Conservation (phyloP, 768 basidiomycete species). For the Pholiota microspora region DNA sequence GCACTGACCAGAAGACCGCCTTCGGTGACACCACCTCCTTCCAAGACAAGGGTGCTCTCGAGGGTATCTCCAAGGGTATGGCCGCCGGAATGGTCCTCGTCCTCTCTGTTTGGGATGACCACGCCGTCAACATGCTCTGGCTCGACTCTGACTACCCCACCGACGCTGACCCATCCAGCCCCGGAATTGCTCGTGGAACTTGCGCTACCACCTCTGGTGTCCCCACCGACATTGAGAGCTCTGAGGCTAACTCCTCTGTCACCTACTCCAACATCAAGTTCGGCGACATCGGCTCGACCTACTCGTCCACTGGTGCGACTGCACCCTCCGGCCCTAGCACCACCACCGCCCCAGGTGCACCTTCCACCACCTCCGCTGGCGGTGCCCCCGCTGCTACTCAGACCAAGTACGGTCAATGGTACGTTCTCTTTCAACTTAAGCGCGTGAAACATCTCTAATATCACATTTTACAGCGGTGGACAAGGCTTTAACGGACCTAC, state of each 20-base stretch:
- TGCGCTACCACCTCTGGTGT: slow-evolving; percentile 47
- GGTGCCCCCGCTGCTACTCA: slow-evolving; percentile 27
- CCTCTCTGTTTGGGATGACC: slow-evolving; percentile 51
- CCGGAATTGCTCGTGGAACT: slow-evolving; percentile 48
- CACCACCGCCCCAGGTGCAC: slow-evolving; percentile 6
- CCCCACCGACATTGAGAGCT: slow-evolving; percentile 41
- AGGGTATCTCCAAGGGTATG: slow-evolving; percentile 32
- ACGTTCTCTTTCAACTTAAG: slow-evolving; percentile 8
- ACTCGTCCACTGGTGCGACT: slow-evolving; percentile 14
- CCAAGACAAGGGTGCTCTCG: slow-evolving; percentile 40
- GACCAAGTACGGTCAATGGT: slow-evolving; percentile 37
- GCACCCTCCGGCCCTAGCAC: neutral
- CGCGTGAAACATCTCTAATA: neutral
- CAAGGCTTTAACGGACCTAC: slow-evolving; percentile 31
- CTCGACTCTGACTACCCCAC: slow-evolving; percentile 49
- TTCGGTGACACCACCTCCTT: slow-evolving; percentile 49
- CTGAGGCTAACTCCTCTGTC: slow-evolving; percentile 39
- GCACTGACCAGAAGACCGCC: slow-evolving; percentile 43
- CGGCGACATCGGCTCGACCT: slow-evolving; percentile 49
- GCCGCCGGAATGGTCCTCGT: slow-evolving; percentile 46
- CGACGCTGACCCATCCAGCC: slow-evolving; percentile 26
- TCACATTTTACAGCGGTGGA: slow-evolving; percentile 22
- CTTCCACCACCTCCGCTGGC: slow-evolving; percentile 18
- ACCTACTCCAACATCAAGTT: slow-evolving; percentile 55
- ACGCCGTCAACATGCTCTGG: slow-evolving; percentile 54